Percentiles rank a stretch among this genome's conserved stretches.
Evolutionary conservation across 2,329 filamentous ascomycete genomes (phyloP).

Genomic region (Aspergillus thermomutatus): DNA sequence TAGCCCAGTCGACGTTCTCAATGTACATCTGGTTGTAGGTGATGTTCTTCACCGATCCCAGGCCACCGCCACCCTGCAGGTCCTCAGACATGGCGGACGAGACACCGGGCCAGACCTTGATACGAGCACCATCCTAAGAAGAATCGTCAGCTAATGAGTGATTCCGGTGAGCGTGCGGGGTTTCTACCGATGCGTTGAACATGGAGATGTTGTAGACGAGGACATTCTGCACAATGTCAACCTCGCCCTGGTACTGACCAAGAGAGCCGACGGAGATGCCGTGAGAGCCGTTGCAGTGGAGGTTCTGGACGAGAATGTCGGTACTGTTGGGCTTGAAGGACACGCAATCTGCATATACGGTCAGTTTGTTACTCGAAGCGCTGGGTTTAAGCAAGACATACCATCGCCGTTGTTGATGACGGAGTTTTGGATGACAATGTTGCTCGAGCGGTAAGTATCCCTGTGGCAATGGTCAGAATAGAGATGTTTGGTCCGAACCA

Average conservation of each 20-base stretch:
- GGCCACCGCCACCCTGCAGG: conserved; percentile 64
- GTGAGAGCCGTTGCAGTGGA: conserved; percentile 67
- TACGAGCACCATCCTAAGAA: conserved; percentile 60
- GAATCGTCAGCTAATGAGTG: conserved; percentile 34
- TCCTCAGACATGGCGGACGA: conserved; percentile 55
- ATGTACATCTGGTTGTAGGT: conserved; percentile 63
- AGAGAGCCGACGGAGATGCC: conserved; percentile 71
- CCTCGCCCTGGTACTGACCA: conserved; percentile 62
- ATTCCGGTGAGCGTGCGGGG: conserved; percentile 25
- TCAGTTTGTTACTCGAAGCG: neutral
- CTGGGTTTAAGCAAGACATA: conserved; percentile 12
- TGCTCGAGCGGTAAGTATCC: conserved; percentile 52
- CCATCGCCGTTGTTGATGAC: conserved; percentile 62
- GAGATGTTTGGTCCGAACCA: neutral
- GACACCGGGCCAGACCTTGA: conserved; percentile 69
- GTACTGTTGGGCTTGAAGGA: conserved; percentile 73
- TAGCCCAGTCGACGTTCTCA: conserved; percentile 62
- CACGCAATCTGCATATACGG: conserved; percentile 56
- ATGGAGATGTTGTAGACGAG: conserved; percentile 61
- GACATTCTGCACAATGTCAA: conserved; percentile 67
- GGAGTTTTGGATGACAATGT: conserved; percentile 66
- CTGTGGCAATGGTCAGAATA: conserved; percentile 8
- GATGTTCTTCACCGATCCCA: conserved; percentile 61
- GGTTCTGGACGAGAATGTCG: conserved; percentile 64
- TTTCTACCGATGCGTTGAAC: conserved; percentile 49